These are phyloP conservation scores for Colletotrichum destructivum DNA, from an alignment of 2,329 filamentous ascomycete species.

Conservation along the genomic window DNA sequence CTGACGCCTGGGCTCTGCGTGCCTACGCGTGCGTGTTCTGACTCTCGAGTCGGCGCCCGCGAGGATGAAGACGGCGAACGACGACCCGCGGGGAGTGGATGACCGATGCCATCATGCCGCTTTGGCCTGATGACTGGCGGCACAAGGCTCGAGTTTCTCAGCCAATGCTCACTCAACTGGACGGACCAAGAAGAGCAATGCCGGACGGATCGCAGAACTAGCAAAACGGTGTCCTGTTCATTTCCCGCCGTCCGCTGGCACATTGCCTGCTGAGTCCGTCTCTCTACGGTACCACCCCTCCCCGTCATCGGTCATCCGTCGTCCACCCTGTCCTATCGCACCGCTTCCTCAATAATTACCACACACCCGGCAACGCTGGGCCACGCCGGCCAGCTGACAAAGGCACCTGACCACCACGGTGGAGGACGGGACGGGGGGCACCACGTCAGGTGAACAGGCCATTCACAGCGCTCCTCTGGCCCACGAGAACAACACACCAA, in stretches of 20 bases:
- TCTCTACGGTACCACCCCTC: slow-evolving; percentile 12
- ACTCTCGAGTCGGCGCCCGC: slow-evolving; percentile 10
- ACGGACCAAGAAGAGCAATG: slow-evolving; percentile 17
- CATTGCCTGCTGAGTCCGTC: slow-evolving; percentile 13
- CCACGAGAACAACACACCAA: slow-evolving; percentile 43
- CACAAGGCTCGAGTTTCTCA: slow-evolving; percentile 2
- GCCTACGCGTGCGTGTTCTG: slow-evolving; percentile 13
- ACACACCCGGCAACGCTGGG: slow-evolving; percentile 27
- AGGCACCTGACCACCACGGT: slow-evolving; percentile 41
- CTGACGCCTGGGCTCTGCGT: slow-evolving; percentile 37
- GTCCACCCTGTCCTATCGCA: slow-evolving; percentile 33
- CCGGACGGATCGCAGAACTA: slow-evolving; percentile 28
- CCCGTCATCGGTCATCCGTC: slow-evolving; percentile 37
- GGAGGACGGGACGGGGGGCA: slow-evolving; percentile 29
- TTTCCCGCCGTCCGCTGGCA: slow-evolving; percentile 3
- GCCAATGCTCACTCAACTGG: slow-evolving; percentile 19
- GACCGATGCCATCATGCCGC: slow-evolving; percentile 40
- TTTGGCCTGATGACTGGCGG: slow-evolving; percentile 39
- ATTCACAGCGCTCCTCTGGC: slow-evolving; percentile 35
- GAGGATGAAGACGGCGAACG: slow-evolving; percentile 20
- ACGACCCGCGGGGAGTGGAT: slow-evolving; percentile 22
- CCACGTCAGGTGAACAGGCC: slow-evolving; percentile 40
- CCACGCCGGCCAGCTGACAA: slow-evolving; percentile 38
- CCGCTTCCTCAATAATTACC: slow-evolving; percentile 28
- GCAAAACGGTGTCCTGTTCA: slow-evolving; percentile 29